Evolutionary conservation across 2,329 filamentous ascomycete genomes (phyloP).

Genomic region (Trichophyton schoenleinii): DNA sequence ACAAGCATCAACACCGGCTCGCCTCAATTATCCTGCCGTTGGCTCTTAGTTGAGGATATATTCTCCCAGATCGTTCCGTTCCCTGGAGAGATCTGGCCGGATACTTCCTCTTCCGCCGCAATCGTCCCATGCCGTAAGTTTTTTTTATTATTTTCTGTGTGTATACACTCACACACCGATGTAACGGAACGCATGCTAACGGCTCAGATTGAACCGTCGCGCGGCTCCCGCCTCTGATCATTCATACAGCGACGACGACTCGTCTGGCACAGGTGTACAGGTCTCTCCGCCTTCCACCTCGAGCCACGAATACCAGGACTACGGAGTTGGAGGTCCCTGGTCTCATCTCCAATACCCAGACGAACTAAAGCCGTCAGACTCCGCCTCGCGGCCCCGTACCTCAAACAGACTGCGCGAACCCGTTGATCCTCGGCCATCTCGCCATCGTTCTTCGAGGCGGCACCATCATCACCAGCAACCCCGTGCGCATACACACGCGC

Average conservation of each 20-base stretch:
- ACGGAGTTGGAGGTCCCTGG: slow-evolving; percentile 23
- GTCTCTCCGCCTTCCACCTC: slow-evolving; percentile 31
- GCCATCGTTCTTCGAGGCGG: slow-evolving; percentile 27
- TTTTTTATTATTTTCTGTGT: slow-evolving; percentile 6
- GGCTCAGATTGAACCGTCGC: slow-evolving; percentile 30
- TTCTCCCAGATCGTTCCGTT: slow-evolving; percentile 6
- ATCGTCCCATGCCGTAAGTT: slow-evolving; percentile 15
- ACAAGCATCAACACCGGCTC: not conserved
- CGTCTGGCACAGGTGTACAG: slow-evolving; percentile 31
- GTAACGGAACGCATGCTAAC: not conserved
- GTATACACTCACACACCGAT: too few species aligned
- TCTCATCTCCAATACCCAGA: slow-evolving; percentile 31
- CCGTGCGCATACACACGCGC: not conserved
- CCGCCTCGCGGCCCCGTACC: slow-evolving; percentile 32
- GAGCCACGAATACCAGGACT: slow-evolving; percentile 29
- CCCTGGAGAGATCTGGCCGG: slow-evolving; percentile 8
- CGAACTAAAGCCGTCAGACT: slow-evolving; percentile 38
- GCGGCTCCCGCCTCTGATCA: slow-evolving; percentile 28
- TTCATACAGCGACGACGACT: slow-evolving; percentile 35
- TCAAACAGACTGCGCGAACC: slow-evolving; percentile 15
- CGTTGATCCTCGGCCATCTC: slow-evolving; percentile 10
- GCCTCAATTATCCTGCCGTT: not conserved
- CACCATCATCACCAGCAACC: not conserved
- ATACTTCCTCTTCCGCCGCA: slow-evolving; percentile 9
- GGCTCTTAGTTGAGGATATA: not conserved